Evolutionary conservation across 257 asterid species (phyloP).

Genomic region (Cordia subcordata): DNA sequence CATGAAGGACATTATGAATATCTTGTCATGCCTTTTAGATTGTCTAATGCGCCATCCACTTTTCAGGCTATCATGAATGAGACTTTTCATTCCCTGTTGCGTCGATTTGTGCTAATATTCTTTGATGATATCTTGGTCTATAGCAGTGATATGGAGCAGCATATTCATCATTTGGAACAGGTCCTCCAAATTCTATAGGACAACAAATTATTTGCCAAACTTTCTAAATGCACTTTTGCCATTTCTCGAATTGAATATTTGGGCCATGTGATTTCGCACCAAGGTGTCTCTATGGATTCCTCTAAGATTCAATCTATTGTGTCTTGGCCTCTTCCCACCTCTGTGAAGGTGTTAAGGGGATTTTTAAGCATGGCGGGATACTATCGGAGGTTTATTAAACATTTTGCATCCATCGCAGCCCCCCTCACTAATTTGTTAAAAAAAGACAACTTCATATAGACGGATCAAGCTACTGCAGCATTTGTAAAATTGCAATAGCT

Average conservation of each 20-base stretch:
- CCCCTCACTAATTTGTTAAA: background rate
- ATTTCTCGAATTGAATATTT: too few species aligned
- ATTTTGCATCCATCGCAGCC: background rate
- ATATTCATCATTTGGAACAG: background rate
- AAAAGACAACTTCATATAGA: background rate
- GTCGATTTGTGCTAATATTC: background rate
- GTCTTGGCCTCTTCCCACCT: background rate
- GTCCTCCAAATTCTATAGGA: too few species aligned
- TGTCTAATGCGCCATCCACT: background rate
- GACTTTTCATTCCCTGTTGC: background rate
- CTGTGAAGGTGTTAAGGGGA: background rate
- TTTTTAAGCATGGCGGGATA: background rate
- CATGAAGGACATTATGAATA: too few species aligned
- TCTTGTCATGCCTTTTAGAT: background rate
- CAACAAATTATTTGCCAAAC: too few species aligned
- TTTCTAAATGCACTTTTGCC: too few species aligned
- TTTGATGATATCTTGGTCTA: background rate
- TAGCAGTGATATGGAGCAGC: background rate
- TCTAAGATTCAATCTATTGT: background rate
- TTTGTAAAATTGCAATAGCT: background rate
- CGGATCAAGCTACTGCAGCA: background rate
- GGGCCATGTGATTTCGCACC: background rate
- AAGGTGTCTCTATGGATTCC: background rate
- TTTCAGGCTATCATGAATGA: background rate
- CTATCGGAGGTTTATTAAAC: background rate